phyloP scores from a whole-genome alignment of 2,329 filamentous ascomycete genomes.

The Aspergillus pseudonomiae region DNA sequence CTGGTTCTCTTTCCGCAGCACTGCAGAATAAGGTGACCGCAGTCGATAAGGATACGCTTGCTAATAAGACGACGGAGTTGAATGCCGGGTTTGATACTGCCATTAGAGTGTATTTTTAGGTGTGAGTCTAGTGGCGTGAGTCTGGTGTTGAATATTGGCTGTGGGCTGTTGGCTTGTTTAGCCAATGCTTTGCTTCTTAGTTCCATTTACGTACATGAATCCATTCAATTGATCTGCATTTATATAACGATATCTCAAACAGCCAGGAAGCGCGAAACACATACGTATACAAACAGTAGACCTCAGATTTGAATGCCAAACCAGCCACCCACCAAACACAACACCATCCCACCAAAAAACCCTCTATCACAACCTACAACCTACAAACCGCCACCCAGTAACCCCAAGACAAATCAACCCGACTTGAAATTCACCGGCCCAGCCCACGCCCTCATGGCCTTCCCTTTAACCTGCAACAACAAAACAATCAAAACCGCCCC shows the following conservation, averaged over 20 bases:
- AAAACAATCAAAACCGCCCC: conserved; percentile 42
- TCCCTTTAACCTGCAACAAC: conserved; percentile 41
- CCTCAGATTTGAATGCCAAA: no score
- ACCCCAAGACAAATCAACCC: background rate
- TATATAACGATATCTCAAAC: background rate
- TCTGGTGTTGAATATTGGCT: background rate
- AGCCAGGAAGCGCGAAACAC: no score
- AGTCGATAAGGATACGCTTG: background rate
- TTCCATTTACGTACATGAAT: background rate
- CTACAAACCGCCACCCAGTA: background rate
- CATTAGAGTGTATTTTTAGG: background rate
- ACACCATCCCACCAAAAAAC: background rate
- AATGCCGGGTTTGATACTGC: background rate
- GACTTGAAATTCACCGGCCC: conserved; percentile 41
- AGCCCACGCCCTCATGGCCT: conserved; percentile 39
- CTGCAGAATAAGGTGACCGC: background rate
- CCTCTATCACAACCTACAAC: background rate
- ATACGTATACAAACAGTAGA: no score
- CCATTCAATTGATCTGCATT: background rate
- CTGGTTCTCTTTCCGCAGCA: background rate
- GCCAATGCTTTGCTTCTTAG: background rate
- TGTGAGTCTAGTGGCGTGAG: background rate
- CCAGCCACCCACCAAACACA: no score
- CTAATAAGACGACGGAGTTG: background rate
- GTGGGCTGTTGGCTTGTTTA: background rate